phyloP scores from a whole-genome alignment of 306 rosid genomes.

The Senna siamea region DNA sequence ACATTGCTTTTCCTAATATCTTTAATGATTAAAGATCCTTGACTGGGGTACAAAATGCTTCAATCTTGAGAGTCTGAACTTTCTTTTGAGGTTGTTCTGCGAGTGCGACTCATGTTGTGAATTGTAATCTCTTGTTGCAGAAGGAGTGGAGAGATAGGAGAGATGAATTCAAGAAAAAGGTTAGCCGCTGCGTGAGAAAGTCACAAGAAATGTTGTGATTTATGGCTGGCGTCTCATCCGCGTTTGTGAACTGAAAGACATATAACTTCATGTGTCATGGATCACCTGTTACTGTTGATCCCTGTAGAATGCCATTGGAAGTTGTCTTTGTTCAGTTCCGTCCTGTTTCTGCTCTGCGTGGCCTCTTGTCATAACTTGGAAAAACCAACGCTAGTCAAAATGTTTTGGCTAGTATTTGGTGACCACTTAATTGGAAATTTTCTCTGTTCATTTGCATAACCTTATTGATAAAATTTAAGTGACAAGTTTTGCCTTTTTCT shows the following conservation, averaged over 20 bases:
- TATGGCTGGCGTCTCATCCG: constrained; percentile 10
- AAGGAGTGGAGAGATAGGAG: constrained; percentile 95
- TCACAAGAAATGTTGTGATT: constrained; percentile 80
- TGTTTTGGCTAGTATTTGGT: constrained; percentile 49
- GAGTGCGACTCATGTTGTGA: background rate
- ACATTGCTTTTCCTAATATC: constrained; percentile 13
- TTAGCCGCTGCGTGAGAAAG: constrained; percentile 89
- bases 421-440: constrained; percentile 44
- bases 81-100: constrained; percentile 13
- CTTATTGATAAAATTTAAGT: constrained; percentile 41
- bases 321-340: constrained; percentile 44
- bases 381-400: constrained; percentile 52
- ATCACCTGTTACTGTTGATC: constrained; percentile 39
- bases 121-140: constrained; percentile 54
- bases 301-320: constrained; percentile 41
- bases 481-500: constrained; percentile 31
- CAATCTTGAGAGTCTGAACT: constrained; percentile 19
- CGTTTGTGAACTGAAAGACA: constrained; percentile 45
- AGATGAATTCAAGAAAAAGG: constrained; percentile 96
- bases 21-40: background rate
- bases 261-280: constrained; percentile 37
- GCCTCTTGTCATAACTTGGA: constrained; percentile 43
- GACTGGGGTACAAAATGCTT: background rate
- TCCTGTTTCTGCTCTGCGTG: constrained; percentile 41
- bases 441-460: constrained; percentile 51